phyloP scores from a whole-genome alignment of 352 stramenopile species.

The Phytophthora tubulina region DNA sequence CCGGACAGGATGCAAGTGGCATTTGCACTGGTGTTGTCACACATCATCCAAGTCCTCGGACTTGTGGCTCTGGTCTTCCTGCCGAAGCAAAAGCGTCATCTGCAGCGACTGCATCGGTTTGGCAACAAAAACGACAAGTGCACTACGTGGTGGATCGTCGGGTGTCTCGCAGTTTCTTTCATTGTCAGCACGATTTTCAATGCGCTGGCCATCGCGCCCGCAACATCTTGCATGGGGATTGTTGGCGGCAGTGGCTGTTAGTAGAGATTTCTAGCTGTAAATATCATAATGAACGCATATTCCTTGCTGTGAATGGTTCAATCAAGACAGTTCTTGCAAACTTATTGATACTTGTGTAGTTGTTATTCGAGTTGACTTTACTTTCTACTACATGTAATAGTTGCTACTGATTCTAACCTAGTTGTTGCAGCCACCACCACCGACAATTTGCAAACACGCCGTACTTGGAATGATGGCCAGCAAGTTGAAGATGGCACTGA shows the following conservation, averaged over 20 bases:
- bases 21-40: slow-evolving; percentile 56
- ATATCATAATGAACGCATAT: slow-evolving; percentile 27
- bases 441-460: slow-evolving; percentile 47
- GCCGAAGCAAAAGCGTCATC: slow-evolving; percentile 57
- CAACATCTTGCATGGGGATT: slow-evolving; percentile 48
- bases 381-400: neutral
- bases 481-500: slow-evolving; percentile 53
- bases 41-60: slow-evolving; percentile 55
- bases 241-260: slow-evolving; percentile 49
- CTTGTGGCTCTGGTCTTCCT: slow-evolving; percentile 55
- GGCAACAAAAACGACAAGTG: slow-evolving; percentile 32
- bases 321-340: neutral
- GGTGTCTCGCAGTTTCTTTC: slow-evolving; percentile 38
- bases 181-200: slow-evolving; percentile 55
- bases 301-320: slow-evolving; percentile 5
- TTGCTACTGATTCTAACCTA: slow-evolving; percentile 4
- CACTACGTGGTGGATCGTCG: slow-evolving; percentile 48
- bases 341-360: neutral
- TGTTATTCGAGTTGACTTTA: neutral
- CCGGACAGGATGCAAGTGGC: slow-evolving; percentile 45
- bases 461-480: slow-evolving; percentile 44
- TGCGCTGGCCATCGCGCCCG: slow-evolving; percentile 38
- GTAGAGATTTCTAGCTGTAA: slow-evolving; percentile 18
- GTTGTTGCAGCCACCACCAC: slow-evolving; percentile 40
- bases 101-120: slow-evolving; percentile 51